These are phyloP conservation scores for Aaosphaeria pasadenensis DNA, from an alignment of 2,329 filamentous ascomycete species.

Conservation along the genomic window DNA sequence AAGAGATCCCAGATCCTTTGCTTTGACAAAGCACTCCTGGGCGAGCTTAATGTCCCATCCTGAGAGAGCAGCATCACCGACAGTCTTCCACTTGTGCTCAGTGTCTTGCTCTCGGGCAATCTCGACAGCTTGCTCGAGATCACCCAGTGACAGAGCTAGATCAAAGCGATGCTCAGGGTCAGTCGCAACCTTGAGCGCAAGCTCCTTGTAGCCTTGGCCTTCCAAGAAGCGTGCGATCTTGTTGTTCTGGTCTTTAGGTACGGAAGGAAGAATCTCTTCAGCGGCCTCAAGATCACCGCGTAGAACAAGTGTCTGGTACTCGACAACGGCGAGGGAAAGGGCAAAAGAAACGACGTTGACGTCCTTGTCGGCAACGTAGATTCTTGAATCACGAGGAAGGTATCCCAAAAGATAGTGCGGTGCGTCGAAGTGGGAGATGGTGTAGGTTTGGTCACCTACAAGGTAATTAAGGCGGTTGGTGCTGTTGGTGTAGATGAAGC, in stretches of 20 bases:
- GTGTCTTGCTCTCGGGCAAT: constrained; percentile 79
- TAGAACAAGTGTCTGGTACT: constrained; percentile 95
- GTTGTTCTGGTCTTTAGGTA: constrained; percentile 91
- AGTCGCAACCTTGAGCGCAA: constrained; percentile 90
- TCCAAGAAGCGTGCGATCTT: constrained; percentile 98
- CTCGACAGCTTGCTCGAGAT: constrained; percentile 80
- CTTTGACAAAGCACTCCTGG: constrained; percentile 87
- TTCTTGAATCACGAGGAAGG: constrained; percentile 88
- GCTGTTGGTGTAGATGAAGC: constrained; percentile 97
- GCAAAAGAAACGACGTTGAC: constrained; percentile 86
- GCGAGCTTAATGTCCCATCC: constrained; percentile 86
- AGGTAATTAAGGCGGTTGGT: constrained; percentile 97
- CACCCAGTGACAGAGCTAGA: constrained; percentile 76
- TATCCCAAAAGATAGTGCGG: constrained; percentile 95
- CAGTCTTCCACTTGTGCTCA: constrained; percentile 98
- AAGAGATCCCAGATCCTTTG: constrained; percentile 85
- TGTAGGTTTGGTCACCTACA: constrained; percentile 96
- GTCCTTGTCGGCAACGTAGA: constrained; percentile 96
- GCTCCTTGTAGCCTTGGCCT: constrained; percentile 94
- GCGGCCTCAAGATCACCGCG: constrained; percentile 91
- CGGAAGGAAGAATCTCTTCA: constrained; percentile 75
- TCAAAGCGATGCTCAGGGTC: constrained; percentile 97
- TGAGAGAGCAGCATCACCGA: constrained; percentile 84
- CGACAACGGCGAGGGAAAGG: constrained; percentile 86
- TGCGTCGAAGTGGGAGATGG: constrained; percentile 93